These are phyloP conservation scores for Candida boleticola DNA, from an alignment of 805 yeast genomes.

Conservation along the genomic window DNA sequence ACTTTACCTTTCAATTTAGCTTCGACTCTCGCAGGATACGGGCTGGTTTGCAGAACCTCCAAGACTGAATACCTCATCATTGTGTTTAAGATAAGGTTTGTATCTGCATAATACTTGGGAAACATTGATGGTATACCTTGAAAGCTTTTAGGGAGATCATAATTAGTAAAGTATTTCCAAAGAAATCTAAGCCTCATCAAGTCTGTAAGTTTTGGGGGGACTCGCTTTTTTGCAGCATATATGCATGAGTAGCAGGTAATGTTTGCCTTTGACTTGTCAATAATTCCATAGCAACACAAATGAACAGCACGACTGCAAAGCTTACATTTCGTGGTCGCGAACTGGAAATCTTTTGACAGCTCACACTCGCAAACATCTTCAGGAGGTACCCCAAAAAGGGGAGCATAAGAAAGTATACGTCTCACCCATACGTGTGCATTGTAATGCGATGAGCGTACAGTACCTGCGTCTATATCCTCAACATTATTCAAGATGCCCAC, in stretches of 20 bases:
- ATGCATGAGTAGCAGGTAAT: slow-evolving; percentile 1
- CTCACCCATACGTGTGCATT: too few relatives aligned
- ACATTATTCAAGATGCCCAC: too few relatives aligned
- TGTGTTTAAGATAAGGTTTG: neutral
- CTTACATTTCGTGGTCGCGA: neutral
- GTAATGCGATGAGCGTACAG: too few relatives aligned
- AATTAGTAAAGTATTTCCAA: neutral
- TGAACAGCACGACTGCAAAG: neutral
- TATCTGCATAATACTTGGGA: neutral
- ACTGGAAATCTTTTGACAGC: neutral
- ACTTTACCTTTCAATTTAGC: neutral
- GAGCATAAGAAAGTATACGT: too few relatives aligned
- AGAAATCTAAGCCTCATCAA: neutral
- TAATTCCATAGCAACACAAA: neutral
- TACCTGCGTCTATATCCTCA: too few relatives aligned
- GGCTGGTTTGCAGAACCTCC: neutral
- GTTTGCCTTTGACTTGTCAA: neutral
- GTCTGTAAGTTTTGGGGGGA: neutral
- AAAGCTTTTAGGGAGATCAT: neutral
- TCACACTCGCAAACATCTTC: neutral
- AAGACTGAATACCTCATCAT: neutral
- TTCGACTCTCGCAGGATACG: neutral
- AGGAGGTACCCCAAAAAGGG: too few relatives aligned
- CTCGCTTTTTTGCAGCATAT: too few relatives aligned
- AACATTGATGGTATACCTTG: neutral